Evolutionary conservation across 1,139 yeast species (phyloP).

Genomic region (Taphrina confusa): DNA sequence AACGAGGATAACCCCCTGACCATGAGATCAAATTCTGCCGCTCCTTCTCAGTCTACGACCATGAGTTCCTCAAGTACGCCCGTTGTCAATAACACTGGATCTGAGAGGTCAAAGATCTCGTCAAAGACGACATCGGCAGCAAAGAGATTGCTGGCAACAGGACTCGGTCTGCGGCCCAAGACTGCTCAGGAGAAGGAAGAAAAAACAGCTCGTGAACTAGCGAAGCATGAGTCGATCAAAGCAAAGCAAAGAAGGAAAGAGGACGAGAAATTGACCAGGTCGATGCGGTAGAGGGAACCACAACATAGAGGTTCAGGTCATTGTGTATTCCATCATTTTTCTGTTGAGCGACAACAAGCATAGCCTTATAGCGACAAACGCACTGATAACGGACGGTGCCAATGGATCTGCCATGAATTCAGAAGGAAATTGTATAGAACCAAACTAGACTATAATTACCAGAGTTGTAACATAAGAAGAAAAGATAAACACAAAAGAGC

Average conservation of each 20-base stretch:
- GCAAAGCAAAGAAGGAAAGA: constrained; percentile 4
- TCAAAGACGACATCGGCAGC: constrained; percentile 4
- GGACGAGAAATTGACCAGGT: not conserved
- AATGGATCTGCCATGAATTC: too few species aligned
- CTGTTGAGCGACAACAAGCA: too few species aligned
- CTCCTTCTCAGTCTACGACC: not conserved
- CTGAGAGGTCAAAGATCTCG: not conserved
- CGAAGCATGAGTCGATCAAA: constrained; percentile 4
- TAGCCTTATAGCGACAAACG: too few species aligned
- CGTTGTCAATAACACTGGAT: not conserved
- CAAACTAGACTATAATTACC: too few species aligned
- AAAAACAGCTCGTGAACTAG: not conserved
- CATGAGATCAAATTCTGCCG: not conserved
- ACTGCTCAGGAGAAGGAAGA: constrained; percentile 9
- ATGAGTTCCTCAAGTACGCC: not conserved
- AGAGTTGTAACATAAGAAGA: too few species aligned
- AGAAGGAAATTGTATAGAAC: too few species aligned
- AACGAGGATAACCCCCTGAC: not conserved
- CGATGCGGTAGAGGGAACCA: not conserved
- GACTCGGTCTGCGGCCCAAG: constrained; percentile 12
- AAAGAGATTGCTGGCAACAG: not conserved
- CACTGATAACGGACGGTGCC: too few species aligned
- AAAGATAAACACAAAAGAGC: not conserved
- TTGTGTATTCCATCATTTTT: too few species aligned
- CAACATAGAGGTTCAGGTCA: not conserved